Conservation (phyloP, 257 asterid species). For the Fraxinus pennsylvanica region DNA sequence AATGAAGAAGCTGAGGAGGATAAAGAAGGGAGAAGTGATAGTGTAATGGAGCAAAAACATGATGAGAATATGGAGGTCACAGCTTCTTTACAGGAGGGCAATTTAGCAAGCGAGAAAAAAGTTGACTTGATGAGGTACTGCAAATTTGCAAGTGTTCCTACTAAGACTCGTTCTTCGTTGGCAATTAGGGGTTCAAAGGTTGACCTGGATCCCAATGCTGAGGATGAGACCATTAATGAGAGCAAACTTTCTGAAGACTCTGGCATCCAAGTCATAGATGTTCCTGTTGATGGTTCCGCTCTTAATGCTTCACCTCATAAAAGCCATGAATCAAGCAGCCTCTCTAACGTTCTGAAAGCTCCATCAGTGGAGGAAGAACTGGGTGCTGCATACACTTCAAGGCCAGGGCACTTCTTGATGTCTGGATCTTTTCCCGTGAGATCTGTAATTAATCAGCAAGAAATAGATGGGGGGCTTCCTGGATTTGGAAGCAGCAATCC, state of each 20-base stretch:
- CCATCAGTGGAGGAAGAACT: constrained; percentile 36
- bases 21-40: constrained; percentile 32
- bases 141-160: constrained; percentile 63
- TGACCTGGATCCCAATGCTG: constrained; percentile 37
- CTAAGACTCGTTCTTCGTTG: constrained; percentile 70
- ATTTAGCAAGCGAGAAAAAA: constrained; percentile 33
- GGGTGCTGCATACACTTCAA: constrained; percentile 29
- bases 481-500: constrained; percentile 46
- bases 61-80: constrained; percentile 35
- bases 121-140: constrained; percentile 57
- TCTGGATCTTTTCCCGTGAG: constrained; percentile 39
- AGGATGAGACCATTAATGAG: constrained; percentile 36
- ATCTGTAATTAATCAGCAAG: constrained; percentile 38
- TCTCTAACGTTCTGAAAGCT: constrained; percentile 34
- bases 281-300: constrained; percentile 41
- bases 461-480: constrained; percentile 37
- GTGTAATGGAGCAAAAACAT: constrained; percentile 34
- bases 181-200: constrained; percentile 47
- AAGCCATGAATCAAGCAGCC: constrained; percentile 32
- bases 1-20: constrained; percentile 37
- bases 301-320: constrained; percentile 42
- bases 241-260: constrained; percentile 47
- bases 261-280: constrained; percentile 38
- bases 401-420: constrained; percentile 26
- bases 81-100: constrained; percentile 34